phyloP scores from a whole-genome alignment of 164 flowering plant species.

The Amborella trichopoda region DNA sequence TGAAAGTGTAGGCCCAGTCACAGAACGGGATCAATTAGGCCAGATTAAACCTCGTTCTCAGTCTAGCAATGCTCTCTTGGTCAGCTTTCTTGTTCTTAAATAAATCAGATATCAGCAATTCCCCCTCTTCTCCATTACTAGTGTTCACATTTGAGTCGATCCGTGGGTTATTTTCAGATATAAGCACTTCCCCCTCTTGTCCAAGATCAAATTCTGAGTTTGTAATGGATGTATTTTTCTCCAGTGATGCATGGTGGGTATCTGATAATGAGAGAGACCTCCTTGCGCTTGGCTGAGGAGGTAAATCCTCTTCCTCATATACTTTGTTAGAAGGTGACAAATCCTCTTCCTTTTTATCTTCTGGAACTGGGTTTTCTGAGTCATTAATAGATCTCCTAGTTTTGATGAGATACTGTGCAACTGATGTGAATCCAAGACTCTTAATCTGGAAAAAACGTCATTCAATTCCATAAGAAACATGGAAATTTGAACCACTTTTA shows the following conservation, averaged over 20 bases:
- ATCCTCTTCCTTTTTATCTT: constrained; percentile 36
- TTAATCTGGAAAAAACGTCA: constrained; percentile 27
- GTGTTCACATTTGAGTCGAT: too few species aligned
- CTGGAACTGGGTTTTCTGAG: constrained; percentile 10
- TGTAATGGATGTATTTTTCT: background rate
- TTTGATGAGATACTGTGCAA: constrained; percentile 85
- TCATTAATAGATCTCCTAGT: constrained; percentile 22
- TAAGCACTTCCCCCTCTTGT: too few species aligned
- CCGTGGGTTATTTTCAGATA: too few species aligned
- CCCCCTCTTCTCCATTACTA: too few species aligned
- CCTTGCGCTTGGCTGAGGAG: constrained; percentile 1
- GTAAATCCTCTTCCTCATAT: background rate
- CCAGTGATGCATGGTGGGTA: constrained; percentile 1
- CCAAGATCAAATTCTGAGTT: background rate
- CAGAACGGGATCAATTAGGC: too few species aligned
- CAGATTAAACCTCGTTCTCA: too few species aligned
- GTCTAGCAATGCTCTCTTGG: too few species aligned
- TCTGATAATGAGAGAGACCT: constrained; percentile 3
- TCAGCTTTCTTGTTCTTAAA: too few species aligned
- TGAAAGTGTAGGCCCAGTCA: too few species aligned
- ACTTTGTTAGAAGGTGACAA: constrained; percentile 24
- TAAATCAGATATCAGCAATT: too few species aligned
- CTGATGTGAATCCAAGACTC: constrained; percentile 67
- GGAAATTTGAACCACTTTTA: background rate
- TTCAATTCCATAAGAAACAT: background rate